Evolutionary conservation across 1,284 basidiomycete genomes (phyloP).

Genomic region (Ganoderma leucocontextum): DNA sequence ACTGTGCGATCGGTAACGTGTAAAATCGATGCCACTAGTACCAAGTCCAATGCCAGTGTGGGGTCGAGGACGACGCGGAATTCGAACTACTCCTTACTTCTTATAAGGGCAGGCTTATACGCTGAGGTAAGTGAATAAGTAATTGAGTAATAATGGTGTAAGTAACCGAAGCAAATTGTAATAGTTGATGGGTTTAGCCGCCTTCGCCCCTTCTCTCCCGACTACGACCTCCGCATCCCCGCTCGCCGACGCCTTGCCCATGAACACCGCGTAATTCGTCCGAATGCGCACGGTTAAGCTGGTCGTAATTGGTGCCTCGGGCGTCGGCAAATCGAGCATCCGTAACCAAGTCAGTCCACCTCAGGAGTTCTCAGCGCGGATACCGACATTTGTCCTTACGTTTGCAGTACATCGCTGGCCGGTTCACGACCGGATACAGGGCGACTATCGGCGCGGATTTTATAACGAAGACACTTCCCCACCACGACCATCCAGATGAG

Average conservation of each 20-base stretch:
- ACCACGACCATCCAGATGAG: slow-evolving; percentile 60
- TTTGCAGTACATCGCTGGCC: slow-evolving; percentile 73
- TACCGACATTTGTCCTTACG: slow-evolving; percentile 7
- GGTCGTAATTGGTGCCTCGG: slow-evolving; percentile 79
- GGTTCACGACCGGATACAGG: slow-evolving; percentile 77
- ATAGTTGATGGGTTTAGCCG: no score
- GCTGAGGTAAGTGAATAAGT: no score
- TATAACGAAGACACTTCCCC: slow-evolving; percentile 73
- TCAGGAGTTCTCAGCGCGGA: neutral
- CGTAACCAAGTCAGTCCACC: slow-evolving; percentile 65
- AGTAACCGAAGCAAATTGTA: no score
- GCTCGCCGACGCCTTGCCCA: slow-evolving; percentile 26
- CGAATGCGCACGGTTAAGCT: slow-evolving; percentile 76
- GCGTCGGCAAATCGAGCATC: slow-evolving; percentile 80
- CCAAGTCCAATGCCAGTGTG: no score
- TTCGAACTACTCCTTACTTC: no score
- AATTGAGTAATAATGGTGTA: no score
- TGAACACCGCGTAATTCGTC: slow-evolving; percentile 27
- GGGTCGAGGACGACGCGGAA: no score
- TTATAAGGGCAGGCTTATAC: no score
- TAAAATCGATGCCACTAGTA: no score
- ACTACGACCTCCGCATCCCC: neutral
- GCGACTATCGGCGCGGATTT: slow-evolving; percentile 89
- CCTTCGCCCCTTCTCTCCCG: neutral
- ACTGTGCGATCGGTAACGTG: no score